phyloP scores from a whole-genome alignment of 2,329 filamentous ascomycete genomes.

The Xylaria sp. region DNA sequence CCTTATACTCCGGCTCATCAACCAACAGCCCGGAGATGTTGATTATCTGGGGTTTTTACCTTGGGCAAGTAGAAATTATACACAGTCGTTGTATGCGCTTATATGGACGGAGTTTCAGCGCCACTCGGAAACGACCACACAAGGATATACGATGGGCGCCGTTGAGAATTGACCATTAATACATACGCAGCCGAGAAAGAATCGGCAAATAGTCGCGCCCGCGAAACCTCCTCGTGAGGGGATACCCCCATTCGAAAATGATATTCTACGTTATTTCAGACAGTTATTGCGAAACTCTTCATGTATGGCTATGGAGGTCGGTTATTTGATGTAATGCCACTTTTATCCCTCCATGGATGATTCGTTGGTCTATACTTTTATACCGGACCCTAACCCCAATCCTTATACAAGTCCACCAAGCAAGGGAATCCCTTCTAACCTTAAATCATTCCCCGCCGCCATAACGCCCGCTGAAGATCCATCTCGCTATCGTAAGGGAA shows the following conservation, averaged over 20 bases:
- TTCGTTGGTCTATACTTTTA: slow-evolving; percentile 12
- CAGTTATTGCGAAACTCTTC: background rate
- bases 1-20: background rate
- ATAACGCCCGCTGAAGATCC: slow-evolving; percentile 14
- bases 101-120: background rate
- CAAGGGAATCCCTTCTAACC: background rate
- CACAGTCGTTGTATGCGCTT: background rate
- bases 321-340: background rate
- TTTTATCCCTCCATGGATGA: slow-evolving; percentile 1
- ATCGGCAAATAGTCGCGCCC: no score
- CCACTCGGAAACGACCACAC: no score
- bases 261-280: background rate
- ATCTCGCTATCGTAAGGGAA: background rate
- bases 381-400: background rate
- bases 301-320: background rate
- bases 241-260: background rate
- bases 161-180: background rate
- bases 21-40: background rate
- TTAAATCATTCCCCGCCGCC: background rate
- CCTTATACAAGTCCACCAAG: background rate
- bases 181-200: no score
- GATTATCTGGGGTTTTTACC: no score
- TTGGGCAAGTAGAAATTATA: no score
- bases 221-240: no score
- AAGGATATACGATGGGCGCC: no score